A percentile compares a stretch with the other conserved stretches of the same genome.
Conservation (phyloP, 73 alveolate genomes). For the Blepharisma stoltei region DNA sequence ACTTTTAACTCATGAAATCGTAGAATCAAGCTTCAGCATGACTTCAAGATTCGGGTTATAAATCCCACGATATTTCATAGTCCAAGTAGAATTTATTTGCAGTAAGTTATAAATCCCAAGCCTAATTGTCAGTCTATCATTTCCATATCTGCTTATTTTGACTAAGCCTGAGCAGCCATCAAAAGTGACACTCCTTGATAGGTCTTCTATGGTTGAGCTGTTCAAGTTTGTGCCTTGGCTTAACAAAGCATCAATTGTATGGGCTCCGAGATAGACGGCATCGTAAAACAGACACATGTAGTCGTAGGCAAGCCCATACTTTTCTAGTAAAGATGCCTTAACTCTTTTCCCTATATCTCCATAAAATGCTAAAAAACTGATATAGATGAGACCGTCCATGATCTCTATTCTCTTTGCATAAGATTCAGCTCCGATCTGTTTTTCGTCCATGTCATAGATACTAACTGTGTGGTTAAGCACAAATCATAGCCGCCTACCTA, state of each 20-base stretch:
- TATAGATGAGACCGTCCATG: background rate
- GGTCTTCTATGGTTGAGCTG: background rate
- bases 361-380: background rate
- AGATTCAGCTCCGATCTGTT: background rate
- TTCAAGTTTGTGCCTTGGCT: background rate
- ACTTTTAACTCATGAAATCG: too few species aligned
- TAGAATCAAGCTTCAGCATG: too few species aligned
- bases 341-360: background rate
- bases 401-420: slow-evolving; percentile 13
- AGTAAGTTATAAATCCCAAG: too few species aligned
- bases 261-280: background rate
- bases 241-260: background rate
- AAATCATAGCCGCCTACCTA: too few species aligned
- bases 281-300: background rate
- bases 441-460: too few species aligned
- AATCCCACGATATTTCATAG: too few species aligned
- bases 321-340: background rate
- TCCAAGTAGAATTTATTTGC: too few species aligned
- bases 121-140: background rate
- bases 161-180: slow-evolving; percentile 9
- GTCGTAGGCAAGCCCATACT: background rate
- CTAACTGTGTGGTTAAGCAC: too few species aligned
- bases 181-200: background rate
- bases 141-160: background rate
- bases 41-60: too few species aligned